phyloP scores from a whole-genome alignment of 805 yeast genomes.

The Lachancea nothofagi region DNA sequence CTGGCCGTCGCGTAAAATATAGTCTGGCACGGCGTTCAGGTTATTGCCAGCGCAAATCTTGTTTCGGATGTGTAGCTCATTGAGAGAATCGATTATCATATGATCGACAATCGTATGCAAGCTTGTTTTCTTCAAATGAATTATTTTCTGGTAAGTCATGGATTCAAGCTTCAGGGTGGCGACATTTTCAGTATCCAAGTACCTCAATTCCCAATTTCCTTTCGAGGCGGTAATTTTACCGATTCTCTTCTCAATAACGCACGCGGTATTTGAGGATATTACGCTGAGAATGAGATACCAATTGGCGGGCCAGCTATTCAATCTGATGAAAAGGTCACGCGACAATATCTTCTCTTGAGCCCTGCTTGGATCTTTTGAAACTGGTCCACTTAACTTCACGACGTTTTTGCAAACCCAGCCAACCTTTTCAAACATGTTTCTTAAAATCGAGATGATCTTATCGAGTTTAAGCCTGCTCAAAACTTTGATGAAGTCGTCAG shows the following conservation, averaged over 20 bases:
- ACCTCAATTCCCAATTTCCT: slow-evolving; percentile 31
- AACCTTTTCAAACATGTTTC: slow-evolving; percentile 34
- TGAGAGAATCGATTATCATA: slow-evolving; percentile 33
- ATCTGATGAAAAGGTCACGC: slow-evolving; percentile 27
- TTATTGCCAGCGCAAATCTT: slow-evolving; percentile 21
- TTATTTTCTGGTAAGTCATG: slow-evolving; percentile 32
- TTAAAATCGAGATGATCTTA: slow-evolving; percentile 27
- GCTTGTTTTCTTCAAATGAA: slow-evolving; percentile 28
- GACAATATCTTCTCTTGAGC: slow-evolving; percentile 6
- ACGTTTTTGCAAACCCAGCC: slow-evolving; percentile 33
- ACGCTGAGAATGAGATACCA: slow-evolving; percentile 33
- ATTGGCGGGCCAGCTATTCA: slow-evolving; percentile 34
- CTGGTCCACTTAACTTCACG: slow-evolving; percentile 21
- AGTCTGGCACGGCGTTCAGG: slow-evolving; percentile 21
- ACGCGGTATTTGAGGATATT: slow-evolving; percentile 30
- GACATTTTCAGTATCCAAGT: slow-evolving; percentile 23
- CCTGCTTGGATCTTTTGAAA: slow-evolving; percentile 18
- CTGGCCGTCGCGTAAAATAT: slow-evolving; percentile 12
- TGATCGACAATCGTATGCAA: slow-evolving; percentile 33
- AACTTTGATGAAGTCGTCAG: slow-evolving; percentile 24
- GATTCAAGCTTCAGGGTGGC: slow-evolving; percentile 28
- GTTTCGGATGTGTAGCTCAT: slow-evolving; percentile 29
- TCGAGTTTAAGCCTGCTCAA: slow-evolving; percentile 30
- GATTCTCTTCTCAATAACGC: slow-evolving; percentile 31
- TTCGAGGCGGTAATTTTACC: slow-evolving; percentile 30